A percentile compares a stretch with the other conserved stretches of the same genome.
Evolutionary conservation across 1,284 basidiomycete genomes (phyloP).

Genomic region (Apiotrichum sp.): DNA sequence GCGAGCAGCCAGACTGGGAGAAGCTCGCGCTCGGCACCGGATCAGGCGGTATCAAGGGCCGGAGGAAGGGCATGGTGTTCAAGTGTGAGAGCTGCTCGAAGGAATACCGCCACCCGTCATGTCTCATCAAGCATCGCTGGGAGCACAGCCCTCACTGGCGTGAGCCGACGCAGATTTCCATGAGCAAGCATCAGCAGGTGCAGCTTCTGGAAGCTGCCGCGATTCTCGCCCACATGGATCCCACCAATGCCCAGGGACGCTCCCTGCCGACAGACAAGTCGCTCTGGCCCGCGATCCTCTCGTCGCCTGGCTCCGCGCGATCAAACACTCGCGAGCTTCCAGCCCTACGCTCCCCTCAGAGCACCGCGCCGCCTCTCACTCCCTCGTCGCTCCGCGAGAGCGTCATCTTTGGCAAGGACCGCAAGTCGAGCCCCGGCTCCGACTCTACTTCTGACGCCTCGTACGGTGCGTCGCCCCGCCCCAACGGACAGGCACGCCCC

Average conservation of each 20-base stretch:
- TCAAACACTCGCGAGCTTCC: constrained; percentile 37
- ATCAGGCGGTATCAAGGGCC: constrained; percentile 50
- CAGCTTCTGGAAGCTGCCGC: constrained; percentile 96
- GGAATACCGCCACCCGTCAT: constrained; percentile 91
- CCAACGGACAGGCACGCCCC: constrained; percentile 7
- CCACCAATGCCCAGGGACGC: constrained; percentile 55
- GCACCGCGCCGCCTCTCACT: constrained; percentile 31
- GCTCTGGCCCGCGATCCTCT: constrained; percentile 57
- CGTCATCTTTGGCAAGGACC: constrained; percentile 26
- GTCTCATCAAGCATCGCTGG: constrained; percentile 95
- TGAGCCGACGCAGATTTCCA: constrained; percentile 84
- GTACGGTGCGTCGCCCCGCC: constrained; percentile 10
- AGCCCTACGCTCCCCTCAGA: constrained; percentile 34
- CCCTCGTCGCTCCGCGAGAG: constrained; percentile 35
- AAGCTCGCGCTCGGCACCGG: constrained; percentile 44
- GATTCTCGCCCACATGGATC: constrained; percentile 76
- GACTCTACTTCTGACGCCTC: constrained; percentile 41
- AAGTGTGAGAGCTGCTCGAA: constrained; percentile 89
- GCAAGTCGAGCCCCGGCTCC: constrained; percentile 34
- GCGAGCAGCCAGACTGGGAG: constrained; percentile 19
- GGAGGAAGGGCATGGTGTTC: constrained; percentile 71
- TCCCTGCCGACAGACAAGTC: constrained; percentile 87
- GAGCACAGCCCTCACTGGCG: constrained; percentile 97
- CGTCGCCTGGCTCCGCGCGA: constrained; percentile 26
- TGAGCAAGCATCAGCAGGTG: constrained; percentile 97